A percentile compares a stretch with the other conserved stretches of the same genome.
Conservation (phyloP, 768 basidiomycete genomes). For the Suillus subluteus region DNA sequence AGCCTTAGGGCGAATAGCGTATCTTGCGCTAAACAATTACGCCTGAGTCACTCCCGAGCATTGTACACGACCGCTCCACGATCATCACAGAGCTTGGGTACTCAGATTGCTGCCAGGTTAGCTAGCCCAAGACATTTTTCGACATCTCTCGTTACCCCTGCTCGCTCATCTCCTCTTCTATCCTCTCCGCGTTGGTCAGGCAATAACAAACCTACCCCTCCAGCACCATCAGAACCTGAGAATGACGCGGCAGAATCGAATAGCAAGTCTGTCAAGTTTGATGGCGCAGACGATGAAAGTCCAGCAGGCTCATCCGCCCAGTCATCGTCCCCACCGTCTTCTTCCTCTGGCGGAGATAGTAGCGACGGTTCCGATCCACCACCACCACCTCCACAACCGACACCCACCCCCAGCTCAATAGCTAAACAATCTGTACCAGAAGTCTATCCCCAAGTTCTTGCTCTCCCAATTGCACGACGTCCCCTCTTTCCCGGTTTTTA, state of each 20-base stretch:
- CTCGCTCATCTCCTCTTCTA: conserved; percentile 36
- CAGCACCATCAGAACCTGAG: conserved; percentile 23
- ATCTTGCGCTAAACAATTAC: conserved; percentile 19
- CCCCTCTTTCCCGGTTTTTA: conserved; percentile 98
- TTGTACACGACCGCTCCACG: conserved; percentile 21
- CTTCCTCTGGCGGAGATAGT: conserved; percentile 44
- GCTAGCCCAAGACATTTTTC: conserved; percentile 30
- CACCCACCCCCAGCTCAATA: conserved; percentile 54
- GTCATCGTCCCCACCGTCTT: conserved; percentile 38
- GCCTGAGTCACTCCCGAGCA: conserved; percentile 12
- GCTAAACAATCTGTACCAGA: conserved; percentile 90
- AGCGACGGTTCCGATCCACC: conserved; percentile 43
- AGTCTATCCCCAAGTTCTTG: conserved; percentile 90
- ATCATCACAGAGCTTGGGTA: conserved; percentile 8
- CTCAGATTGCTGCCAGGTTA: conserved; percentile 14
- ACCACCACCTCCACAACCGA: conserved; percentile 40
- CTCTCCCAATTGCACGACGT: conserved; percentile 91
- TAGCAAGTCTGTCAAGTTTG: conserved; percentile 22
- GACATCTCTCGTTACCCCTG: conserved; percentile 24
- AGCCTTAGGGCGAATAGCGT: conserved; percentile 19
- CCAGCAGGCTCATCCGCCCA: conserved; percentile 35
- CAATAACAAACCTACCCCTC: conserved; percentile 37
- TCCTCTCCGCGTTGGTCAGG: conserved; percentile 44
- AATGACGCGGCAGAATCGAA: conserved; percentile 30
- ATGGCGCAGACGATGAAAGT: conserved; percentile 35